Evolutionary conservation across 23 red algal genomes (phyloP), one percentile per base, ranked within the genome.

Genomic region (Pyropia haitanensis): DNA sequence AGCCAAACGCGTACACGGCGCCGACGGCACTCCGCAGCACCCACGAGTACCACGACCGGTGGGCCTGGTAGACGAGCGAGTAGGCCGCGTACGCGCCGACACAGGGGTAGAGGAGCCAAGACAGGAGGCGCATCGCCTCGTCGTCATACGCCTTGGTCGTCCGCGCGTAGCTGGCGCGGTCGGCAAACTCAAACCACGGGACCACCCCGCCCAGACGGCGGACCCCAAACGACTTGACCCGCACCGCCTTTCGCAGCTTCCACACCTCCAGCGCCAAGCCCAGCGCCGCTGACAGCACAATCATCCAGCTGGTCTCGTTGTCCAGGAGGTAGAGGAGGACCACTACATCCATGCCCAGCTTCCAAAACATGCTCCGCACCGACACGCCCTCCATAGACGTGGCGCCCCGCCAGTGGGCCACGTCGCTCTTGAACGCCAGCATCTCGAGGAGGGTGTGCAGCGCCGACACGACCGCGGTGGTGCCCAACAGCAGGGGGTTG

Each of bases 41-140:
- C 90, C 90, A 95, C 58, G 90, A 95, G 39, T 95, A 95, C 90
- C 90, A 95, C 54, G 68, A 75, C 56, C 81, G 76, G 75, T 95
- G 90, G 17, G 72, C 69, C 7, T 95, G 67, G 56, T 88, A 95
- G 30, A 67, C 23, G 67, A 95, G 75, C 58, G 90, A 95, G 34
- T 95, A 95, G 53, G 81, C 28, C 27, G 90, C 68, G 65, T 88
- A 95, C 18, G 58, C 52, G 30, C 25, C 23, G 19, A 95, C 90
- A 26, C 72, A 30, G 16, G 90, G 90, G 61, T 81, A 88, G 60
- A 87, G 31, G 52, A 72, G 60, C 58, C 81, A 95, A 2, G 53
- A 61, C 49, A 95, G 49, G 53, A 87, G 86, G 44, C 56, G 56
- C 90, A 95, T 95, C 22, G 90, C 90, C 65, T 87, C 33, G 9